phyloP scores from a whole-genome alignment of 768 basidiomycete species.

The Lactarius tabidus region DNA sequence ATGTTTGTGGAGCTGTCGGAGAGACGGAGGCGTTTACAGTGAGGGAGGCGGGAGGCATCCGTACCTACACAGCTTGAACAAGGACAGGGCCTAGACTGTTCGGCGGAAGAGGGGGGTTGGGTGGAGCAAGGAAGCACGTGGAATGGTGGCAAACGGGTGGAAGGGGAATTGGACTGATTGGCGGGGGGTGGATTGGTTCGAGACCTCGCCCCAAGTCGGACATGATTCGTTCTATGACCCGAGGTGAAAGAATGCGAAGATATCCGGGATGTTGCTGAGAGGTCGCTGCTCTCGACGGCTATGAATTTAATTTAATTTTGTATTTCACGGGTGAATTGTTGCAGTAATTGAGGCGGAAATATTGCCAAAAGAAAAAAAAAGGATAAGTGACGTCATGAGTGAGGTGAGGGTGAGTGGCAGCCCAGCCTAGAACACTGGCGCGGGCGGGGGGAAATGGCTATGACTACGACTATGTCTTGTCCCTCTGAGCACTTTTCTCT shows the following conservation, averaged over 20 bases:
- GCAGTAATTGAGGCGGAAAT: not conserved
- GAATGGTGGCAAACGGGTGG: constrained; percentile 6
- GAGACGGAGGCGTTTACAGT: constrained; percentile 4
- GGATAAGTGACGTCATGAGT: constrained; percentile 19
- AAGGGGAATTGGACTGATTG: constrained; percentile 10
- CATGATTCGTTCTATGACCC: not conserved
- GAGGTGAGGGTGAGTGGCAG: not conserved
- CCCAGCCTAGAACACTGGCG: constrained; percentile 22
- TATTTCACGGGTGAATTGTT: too few species aligned
- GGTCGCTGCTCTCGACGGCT: not conserved
- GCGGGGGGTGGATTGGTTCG: constrained; percentile 13
- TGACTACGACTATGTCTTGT: not conserved
- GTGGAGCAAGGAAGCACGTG: constrained; percentile 21
- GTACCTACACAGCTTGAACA: not conserved
- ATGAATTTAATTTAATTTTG: not conserved
- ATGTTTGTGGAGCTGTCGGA: constrained; percentile 4
- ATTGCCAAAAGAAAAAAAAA: not conserved
- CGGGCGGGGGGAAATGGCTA: constrained; percentile 13
- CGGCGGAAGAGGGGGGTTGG: constrained; percentile 18
- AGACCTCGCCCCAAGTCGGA: constrained; percentile 12
- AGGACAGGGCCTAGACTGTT: constrained; percentile 14
- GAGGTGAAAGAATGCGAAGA: not conserved
- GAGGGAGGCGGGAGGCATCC: not conserved
- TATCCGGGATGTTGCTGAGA: not conserved
- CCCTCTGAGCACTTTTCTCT: not conserved